Evolutionary conservation across 176 grass and related monocot species (phyloP), one percentile per base, ranked within the genome.

Genomic region (Sorghum bicolor): DNA sequence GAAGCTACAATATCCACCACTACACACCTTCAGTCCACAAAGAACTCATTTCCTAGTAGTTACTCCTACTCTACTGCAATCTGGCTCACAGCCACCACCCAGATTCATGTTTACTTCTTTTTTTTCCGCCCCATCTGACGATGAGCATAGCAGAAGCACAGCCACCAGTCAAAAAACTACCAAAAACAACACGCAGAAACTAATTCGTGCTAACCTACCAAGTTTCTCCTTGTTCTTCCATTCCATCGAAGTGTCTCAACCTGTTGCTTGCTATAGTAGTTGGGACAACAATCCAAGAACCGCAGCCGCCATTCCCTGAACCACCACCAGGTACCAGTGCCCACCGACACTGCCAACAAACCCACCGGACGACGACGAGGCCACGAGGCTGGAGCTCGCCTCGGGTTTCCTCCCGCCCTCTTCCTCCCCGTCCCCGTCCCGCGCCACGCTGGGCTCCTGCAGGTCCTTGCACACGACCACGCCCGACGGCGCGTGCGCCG

Each of bases 391-490:
- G 0, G 93, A 94, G 84, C 87, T 92, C 61, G 61, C 85, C 65
- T 91, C 87, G 0, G 91, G 86, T 60, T 80, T 85, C 31, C 71
- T 70, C 32, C 58, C 75, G 4, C 62, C 78, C n/a, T 77, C 70
- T 25, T 68, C 57, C 5, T 10, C 65, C 2, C 7, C 65, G 13
- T 71, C 62, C 7, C 19, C 57, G 25, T 14, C 61, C 25, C 24
- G 0, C 4, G 1, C 25, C 34, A 79, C 72, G 10, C 74, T 63
- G 6, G 64, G 19, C 45, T 73, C 75, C 60, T 75, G 81, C 75
- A 76, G 73, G 58, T 70, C 87, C 78, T 91, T 89, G 90, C 90
- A 97, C 40, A 77, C 75, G 1, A 79, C 79, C 11, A 91, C 81
- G 1, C 85, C 92, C n/a, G 43, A 9, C 19, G 83, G 85, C 50